phyloP scores from a whole-genome alignment of 2,329 filamentous ascomycete species.

The Exophiala alcalophila region DNA sequence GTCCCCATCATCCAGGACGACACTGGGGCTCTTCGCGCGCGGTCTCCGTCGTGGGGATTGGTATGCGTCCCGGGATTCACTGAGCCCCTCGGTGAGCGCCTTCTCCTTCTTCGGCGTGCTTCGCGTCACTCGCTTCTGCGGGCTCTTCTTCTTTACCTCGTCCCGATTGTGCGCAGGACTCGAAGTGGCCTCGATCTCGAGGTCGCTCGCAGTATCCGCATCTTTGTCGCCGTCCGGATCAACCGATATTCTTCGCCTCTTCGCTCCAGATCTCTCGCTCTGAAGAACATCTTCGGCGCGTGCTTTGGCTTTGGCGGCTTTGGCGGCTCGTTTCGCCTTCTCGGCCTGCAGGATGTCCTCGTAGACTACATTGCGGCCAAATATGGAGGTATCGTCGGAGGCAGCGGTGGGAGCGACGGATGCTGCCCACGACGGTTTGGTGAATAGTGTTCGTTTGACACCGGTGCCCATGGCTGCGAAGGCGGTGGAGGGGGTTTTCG shows the following conservation, averaged over 20 bases:
- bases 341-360: slow-evolving; percentile 45
- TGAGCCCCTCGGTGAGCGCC: slow-evolving; percentile 5
- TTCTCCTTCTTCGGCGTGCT: slow-evolving; percentile 20
- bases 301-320: slow-evolving; percentile 33
- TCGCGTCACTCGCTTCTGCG: slow-evolving; percentile 12
- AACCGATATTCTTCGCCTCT: slow-evolving; percentile 33
- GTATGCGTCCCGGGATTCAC: neutral
- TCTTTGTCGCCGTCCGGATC: slow-evolving; percentile 1
- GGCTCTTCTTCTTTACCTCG: slow-evolving; percentile 3
- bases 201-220: slow-evolving; percentile 33
- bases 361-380: slow-evolving; percentile 49
- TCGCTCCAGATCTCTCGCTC: slow-evolving; percentile 32
- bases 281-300: slow-evolving; percentile 27
- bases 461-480: slow-evolving; percentile 16
- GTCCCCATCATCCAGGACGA: slow-evolving; percentile 16
- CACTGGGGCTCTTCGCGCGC: neutral
- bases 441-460: slow-evolving; percentile 53
- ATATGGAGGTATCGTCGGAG: slow-evolving; percentile 42
- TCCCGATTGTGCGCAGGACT: no score
- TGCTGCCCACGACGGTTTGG: slow-evolving; percentile 51
- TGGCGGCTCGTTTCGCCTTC: slow-evolving; percentile 37
- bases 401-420: slow-evolving; percentile 3
- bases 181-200: no score
- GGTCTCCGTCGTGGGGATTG: slow-evolving; percentile 1
- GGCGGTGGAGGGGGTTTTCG: no score